Evolutionary conservation across 2,329 filamentous ascomycete genomes (phyloP).

Genomic region (Sordariomycetes sp.): DNA sequence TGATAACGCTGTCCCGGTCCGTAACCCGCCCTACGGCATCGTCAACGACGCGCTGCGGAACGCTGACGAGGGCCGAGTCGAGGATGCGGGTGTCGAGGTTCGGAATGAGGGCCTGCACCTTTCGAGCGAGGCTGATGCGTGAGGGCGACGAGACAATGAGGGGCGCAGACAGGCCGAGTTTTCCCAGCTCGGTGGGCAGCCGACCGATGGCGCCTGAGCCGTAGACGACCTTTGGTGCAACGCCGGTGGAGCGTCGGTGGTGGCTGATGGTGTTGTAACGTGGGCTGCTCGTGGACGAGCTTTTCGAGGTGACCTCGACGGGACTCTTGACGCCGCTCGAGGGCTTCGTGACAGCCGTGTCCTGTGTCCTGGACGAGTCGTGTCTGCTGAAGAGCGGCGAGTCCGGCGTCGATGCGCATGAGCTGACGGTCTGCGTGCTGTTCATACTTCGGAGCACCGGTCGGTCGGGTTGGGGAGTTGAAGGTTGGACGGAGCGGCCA

Average conservation of each 20-base stretch:
- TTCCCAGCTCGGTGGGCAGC: constrained; percentile 22
- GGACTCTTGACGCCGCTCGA: too few relatives aligned
- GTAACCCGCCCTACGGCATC: constrained; percentile 16
- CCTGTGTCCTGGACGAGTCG: too few relatives aligned
- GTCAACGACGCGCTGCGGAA: constrained; percentile 15
- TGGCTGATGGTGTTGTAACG: constrained; percentile 1
- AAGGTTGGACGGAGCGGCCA: background rate
- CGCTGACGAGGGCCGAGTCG: constrained; percentile 19
- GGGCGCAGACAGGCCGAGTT: constrained; percentile 19
- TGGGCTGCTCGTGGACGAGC: background rate
- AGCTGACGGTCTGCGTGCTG: background rate
- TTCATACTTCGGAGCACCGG: background rate
- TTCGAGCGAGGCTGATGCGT: constrained; percentile 20
- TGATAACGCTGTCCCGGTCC: constrained; percentile 46
- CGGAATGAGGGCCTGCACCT: constrained; percentile 21
- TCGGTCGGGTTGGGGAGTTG: constrained; percentile 1
- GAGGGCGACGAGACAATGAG: constrained; percentile 29
- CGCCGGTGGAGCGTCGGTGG: constrained; percentile 3
- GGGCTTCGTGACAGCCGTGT: background rate
- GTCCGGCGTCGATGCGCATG: background rate
- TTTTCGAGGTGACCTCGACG: background rate
- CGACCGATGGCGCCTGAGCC: constrained; percentile 20
- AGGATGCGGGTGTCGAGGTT: constrained; percentile 21
- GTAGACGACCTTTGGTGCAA: constrained; percentile 23
- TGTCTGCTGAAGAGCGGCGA: background rate